Percentiles rank a stretch among this genome's conserved stretches.
These are phyloP conservation scores for Priceomyces haplophilus DNA, from an alignment of 805 yeast genomes.

Conservation along the genomic window DNA sequence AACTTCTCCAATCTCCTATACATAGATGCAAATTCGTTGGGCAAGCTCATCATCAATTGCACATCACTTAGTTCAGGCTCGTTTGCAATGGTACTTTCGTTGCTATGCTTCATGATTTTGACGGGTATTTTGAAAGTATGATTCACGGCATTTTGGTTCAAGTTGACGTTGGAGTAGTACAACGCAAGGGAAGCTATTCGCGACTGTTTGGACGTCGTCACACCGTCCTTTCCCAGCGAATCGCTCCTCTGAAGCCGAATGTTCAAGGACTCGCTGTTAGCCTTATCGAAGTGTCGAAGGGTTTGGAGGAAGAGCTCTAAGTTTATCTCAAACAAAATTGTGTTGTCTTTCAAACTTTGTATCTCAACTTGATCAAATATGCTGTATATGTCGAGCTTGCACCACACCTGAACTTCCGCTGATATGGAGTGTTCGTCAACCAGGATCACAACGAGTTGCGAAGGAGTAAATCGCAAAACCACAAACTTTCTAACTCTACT, in stretches of 20 bases:
- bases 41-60: constrained; percentile 53
- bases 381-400: constrained; percentile 45
- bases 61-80: constrained; percentile 64
- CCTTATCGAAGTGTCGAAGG: constrained; percentile 51
- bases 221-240: constrained; percentile 22
- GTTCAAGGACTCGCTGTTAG: constrained; percentile 49
- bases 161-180: constrained; percentile 48
- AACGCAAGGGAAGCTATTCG: constrained; percentile 53
- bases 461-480: constrained; percentile 53
- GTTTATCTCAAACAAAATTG: constrained; percentile 59
- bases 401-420: constrained; percentile 67
- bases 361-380: constrained; percentile 51
- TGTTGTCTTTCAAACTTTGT: constrained; percentile 50
- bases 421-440: constrained; percentile 38
- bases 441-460: constrained; percentile 49
- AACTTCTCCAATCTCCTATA: constrained; percentile 68
- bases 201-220: constrained; percentile 24
- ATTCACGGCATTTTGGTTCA: constrained; percentile 45
- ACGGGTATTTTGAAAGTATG: constrained; percentile 75
- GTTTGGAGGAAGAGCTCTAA: constrained; percentile 59
- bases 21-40: constrained; percentile 47
- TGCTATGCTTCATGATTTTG: constrained; percentile 52
- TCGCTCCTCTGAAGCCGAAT: constrained; percentile 51
- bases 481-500: constrained; percentile 53
- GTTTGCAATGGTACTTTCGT: constrained; percentile 44